Evolutionary conservation across 345 rosid species (phyloP), one percentile per base, ranked within the genome.

Genomic region (Crucihimalaya himalaica): DNA sequence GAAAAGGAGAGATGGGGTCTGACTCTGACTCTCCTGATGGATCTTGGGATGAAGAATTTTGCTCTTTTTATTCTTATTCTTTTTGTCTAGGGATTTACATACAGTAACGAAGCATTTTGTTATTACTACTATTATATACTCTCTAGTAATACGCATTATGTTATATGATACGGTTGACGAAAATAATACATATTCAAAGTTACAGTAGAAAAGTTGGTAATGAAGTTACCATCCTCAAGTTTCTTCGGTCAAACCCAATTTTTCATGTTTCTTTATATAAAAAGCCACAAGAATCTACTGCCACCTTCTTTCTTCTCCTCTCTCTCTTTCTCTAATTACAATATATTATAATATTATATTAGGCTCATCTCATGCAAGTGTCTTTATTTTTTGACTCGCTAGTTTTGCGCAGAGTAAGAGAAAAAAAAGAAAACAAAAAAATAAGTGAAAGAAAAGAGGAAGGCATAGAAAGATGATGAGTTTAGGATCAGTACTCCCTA

Each of bases 401-500:
- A 46, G 64, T 76, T 76, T 76, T 70, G 27, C 79, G 79, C 79
- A 62, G 45, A 68, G 34, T 39, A 40, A 1, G n/a, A 76, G 31
- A 28, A 21, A 0, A 76, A 61, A 28, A 42, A 0, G 23, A 55
- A 35, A 48, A 3, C 52, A 40, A 58, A 27, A 64, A 50, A 48
- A 60, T 15, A 67, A 68, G 66, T 37, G 54, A 78, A 86, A 86
- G 81, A 83, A 73, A 59, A 75, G 76, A 75, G 78, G 62, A 77
- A 46, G n/a, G 79, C 89, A 83, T 74, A 83, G 66, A 87, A 86
- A 87, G 96, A 86, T 84, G 90, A 80, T 86, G 92, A 74, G 34
- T 62, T 74, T 59, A 79, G 76, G 57, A 76, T 59, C 47, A 67
- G 68, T 57, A 59, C 63, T 51, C 64, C 77, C 77, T 72, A 27